Percentiles rank a stretch among this genome's conserved stretches.
Evolutionary conservation across 805 yeast species (phyloP).

Genomic region (Saccharomycopsis selenospora): DNA sequence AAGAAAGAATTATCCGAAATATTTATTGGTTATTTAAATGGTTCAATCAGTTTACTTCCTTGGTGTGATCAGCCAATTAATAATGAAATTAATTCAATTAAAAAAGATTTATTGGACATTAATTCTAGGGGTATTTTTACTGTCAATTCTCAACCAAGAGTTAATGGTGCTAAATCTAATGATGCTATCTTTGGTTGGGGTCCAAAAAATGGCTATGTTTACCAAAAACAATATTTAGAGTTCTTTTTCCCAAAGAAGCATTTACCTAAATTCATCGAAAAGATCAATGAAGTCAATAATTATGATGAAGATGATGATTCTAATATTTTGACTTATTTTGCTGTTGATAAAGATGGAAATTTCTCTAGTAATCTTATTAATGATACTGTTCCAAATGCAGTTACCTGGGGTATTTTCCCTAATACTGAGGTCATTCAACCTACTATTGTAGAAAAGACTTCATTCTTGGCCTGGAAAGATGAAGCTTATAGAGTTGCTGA

Average conservation of each 20-base stretch:
- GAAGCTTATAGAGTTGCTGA: slow-evolving; percentile 78
- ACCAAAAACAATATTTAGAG: slow-evolving; percentile 90
- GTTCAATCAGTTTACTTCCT: slow-evolving; percentile 69
- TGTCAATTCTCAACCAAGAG: slow-evolving; percentile 89
- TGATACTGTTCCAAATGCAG: slow-evolving; percentile 78
- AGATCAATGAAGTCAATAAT: slow-evolving; percentile 11
- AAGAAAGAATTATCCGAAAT: slow-evolving; percentile 54
- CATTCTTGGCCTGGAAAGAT: slow-evolving; percentile 96
- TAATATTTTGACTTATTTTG: slow-evolving; percentile 65
- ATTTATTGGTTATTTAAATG: slow-evolving; percentile 62
- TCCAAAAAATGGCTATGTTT: slow-evolving; percentile 85
- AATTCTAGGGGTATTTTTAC: slow-evolving; percentile 68
- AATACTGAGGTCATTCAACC: slow-evolving; percentile 93
- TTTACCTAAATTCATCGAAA: slow-evolving; percentile 30
- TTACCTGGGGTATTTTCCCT: slow-evolving; percentile 98
- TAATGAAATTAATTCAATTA: slow-evolving; percentile 61
- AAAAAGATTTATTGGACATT: slow-evolving; percentile 50
- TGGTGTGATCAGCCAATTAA: slow-evolving; percentile 94
- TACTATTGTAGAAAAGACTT: slow-evolving; percentile 85
- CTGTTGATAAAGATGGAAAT: slow-evolving; percentile 53
- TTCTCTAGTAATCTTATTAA: slow-evolving; percentile 62
- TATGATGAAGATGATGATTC: slow-evolving; percentile 29
- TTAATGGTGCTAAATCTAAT: slow-evolving; percentile 68
- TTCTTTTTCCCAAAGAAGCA: slow-evolving; percentile 60
- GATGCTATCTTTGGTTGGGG: slow-evolving; percentile 90